Evolutionary conservation across 2,329 filamentous ascomycete species (phyloP).

Genomic region (Aspergillus japonicus): DNA sequence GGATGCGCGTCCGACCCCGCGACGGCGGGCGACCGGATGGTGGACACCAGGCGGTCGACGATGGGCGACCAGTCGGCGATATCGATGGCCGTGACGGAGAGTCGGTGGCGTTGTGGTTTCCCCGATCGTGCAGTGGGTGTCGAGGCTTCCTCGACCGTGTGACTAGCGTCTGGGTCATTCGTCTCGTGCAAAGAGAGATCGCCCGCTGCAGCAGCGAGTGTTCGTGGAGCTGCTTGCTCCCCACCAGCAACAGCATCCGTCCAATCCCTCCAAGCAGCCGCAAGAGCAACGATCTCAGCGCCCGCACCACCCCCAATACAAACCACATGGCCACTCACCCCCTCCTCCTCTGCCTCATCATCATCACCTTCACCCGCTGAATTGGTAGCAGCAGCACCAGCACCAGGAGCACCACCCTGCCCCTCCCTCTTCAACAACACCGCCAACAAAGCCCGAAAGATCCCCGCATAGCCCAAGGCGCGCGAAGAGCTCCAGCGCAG

Average conservation of each 20-base stretch:
- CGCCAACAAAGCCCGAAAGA: conserved; percentile 46
- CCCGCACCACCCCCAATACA: conserved; percentile 66
- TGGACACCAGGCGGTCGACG: conserved; percentile 56
- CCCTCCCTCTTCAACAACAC: conserved; percentile 15
- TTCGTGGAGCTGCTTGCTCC: not conserved
- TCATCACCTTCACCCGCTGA: too few species aligned
- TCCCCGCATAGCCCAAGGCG: conserved; percentile 75
- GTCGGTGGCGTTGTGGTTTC: not conserved
- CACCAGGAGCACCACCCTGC: not conserved
- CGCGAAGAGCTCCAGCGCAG: conserved; percentile 87
- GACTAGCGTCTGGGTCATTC: not conserved
- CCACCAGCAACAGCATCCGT: conserved; percentile 10
- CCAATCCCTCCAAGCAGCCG: conserved; percentile 50
- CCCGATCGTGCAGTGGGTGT: too few species aligned
- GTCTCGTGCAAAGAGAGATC: conserved; percentile 2
- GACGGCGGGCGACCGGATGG: conserved; percentile 48
- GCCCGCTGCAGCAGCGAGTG: conserved; percentile 15
- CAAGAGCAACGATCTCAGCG: conserved; percentile 65
- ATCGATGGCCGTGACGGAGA: conserved; percentile 69
- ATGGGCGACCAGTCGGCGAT: conserved; percentile 74
- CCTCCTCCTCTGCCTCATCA: not conserved
- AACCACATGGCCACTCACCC: conserved; percentile 39
- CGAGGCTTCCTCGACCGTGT: not conserved
- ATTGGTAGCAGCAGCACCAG: too few species aligned
- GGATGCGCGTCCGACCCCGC: conserved; percentile 28